Evolutionary conservation across 2,329 filamentous ascomycete species (phyloP).

Genomic region (Cladosporium sp.): DNA sequence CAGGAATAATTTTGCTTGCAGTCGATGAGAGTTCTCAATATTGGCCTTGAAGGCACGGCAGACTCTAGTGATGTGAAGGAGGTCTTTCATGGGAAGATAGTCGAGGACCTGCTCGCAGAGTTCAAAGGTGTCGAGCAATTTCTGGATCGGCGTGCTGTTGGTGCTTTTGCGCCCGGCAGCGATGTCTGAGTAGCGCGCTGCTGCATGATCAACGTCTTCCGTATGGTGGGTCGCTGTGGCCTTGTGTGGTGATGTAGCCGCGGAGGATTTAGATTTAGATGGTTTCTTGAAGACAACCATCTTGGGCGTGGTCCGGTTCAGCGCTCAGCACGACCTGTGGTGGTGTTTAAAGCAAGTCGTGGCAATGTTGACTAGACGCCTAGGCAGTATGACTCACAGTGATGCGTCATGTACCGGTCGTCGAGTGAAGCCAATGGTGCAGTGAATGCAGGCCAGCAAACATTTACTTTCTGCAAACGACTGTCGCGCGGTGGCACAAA

Average conservation of each 20-base stretch:
- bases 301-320: not conserved
- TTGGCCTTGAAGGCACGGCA: not conserved
- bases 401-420: no score
- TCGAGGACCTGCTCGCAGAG: not conserved
- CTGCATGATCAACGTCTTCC: not conserved
- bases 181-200: not conserved
- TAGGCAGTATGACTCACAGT: no score
- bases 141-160: not conserved
- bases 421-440: no score
- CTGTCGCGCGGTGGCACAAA: no score
- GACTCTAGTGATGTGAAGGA: not conserved
- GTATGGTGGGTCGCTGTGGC: not conserved
- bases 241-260: not conserved
- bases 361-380: no score
- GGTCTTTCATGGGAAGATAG: not conserved
- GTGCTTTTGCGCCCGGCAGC: not conserved
- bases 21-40: not conserved
- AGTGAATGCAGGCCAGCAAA: no score
- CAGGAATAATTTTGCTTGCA: not conserved
- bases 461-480: no score
- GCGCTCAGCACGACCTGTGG: no score
- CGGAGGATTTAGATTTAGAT: not conserved
- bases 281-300: not conserved
- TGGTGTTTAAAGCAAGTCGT: no score
- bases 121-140: not conserved